These are phyloP conservation scores for Pseudogymnoascus sp. DNA, from an alignment of 2,329 filamentous ascomycete species.

Conservation along the genomic window DNA sequence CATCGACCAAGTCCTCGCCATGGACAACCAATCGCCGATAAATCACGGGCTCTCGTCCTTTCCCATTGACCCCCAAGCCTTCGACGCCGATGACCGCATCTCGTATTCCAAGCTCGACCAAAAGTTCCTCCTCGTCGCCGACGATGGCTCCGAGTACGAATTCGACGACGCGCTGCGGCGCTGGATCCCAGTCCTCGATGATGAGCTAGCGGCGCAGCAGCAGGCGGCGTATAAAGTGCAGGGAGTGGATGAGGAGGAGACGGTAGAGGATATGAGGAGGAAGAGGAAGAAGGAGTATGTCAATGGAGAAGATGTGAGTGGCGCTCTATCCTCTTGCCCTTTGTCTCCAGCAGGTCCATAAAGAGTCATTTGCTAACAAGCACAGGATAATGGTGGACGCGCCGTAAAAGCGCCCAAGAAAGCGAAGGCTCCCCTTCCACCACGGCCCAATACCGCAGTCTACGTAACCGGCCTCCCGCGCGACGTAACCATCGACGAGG, in stretches of 20 bases:
- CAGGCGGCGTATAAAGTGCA: slow-evolving; percentile 50
- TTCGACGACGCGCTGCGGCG: slow-evolving; percentile 62
- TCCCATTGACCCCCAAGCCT: slow-evolving; percentile 33
- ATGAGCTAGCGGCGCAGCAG: slow-evolving; percentile 51
- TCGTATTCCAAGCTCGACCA: slow-evolving; percentile 77
- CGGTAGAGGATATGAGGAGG: slow-evolving; percentile 35
- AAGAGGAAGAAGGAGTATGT: slow-evolving; percentile 45
- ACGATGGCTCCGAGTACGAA: slow-evolving; percentile 77
- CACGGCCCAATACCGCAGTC: slow-evolving; percentile 71
- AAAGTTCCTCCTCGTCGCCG: slow-evolving; percentile 76
- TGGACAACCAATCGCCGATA: not conserved
- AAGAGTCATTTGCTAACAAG: slow-evolving; percentile 11
- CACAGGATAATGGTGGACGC: slow-evolving; percentile 24
- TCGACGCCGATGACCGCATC: slow-evolving; percentile 71
- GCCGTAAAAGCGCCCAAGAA: slow-evolving; percentile 27
- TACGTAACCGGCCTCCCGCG: slow-evolving; percentile 82
- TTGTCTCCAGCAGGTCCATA: not conserved
- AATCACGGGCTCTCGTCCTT: slow-evolving; percentile 15
- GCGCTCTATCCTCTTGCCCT: not conserved
- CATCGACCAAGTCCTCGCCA: not conserved
- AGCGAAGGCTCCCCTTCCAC: slow-evolving; percentile 26
- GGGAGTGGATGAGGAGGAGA: slow-evolving; percentile 49
- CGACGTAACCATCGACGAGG: slow-evolving; percentile 71
- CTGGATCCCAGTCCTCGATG: slow-evolving; percentile 66
- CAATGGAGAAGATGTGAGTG: slow-evolving; percentile 41